Evolutionary conservation across 495 filamentous ascomycete species (phyloP).

Genomic region (Cenococcum geophilum): DNA sequence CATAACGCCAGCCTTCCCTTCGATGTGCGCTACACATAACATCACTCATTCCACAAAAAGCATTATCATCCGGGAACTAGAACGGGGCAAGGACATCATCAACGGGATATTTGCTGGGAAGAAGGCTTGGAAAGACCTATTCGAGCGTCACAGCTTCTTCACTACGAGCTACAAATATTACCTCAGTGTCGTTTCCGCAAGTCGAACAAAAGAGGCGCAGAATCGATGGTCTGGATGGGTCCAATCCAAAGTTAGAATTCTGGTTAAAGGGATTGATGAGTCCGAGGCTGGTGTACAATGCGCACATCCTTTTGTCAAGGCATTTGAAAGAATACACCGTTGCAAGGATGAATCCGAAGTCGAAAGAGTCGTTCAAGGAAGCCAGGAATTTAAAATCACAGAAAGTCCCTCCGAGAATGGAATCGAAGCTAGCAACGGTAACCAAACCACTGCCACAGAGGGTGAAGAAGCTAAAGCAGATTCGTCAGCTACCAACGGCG

Average conservation of each 20-base stretch:
- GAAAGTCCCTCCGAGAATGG: slow-evolving; percentile 45
- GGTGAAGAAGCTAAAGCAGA: slow-evolving; percentile 39
- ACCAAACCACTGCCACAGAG: slow-evolving; percentile 47
- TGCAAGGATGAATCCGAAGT: slow-evolving; percentile 66
- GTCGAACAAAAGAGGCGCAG: slow-evolving; percentile 77
- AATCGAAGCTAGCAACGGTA: slow-evolving; percentile 51
- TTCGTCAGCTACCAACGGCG: slow-evolving; percentile 19
- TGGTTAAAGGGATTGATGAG: slow-evolving; percentile 74
- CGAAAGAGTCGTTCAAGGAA: slow-evolving; percentile 63
- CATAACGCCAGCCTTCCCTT: slow-evolving; percentile 90
- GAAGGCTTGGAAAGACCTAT: slow-evolving; percentile 77
- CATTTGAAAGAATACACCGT: slow-evolving; percentile 72
- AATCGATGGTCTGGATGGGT: slow-evolving; percentile 84
- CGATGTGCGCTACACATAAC: slow-evolving; percentile 95
- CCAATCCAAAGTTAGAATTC: slow-evolving; percentile 81
- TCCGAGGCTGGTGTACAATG: slow-evolving; percentile 62
- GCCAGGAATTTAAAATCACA: slow-evolving; percentile 58
- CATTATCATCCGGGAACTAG: slow-evolving; percentile 75
- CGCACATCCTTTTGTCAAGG: slow-evolving; percentile 88
- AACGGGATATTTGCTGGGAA: slow-evolving; percentile 71
- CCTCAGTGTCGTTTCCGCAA: slow-evolving; percentile 78
- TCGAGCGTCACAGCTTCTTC: slow-evolving; percentile 85
- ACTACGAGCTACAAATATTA: slow-evolving; percentile 91
- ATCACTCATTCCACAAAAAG: slow-evolving; percentile 77
- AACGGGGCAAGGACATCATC: slow-evolving; percentile 69